These are phyloP conservation scores for Thuidium tamariscinum DNA, from an alignment of 225 moss, liverwort and hornwort species.

Conservation along the genomic window DNA sequence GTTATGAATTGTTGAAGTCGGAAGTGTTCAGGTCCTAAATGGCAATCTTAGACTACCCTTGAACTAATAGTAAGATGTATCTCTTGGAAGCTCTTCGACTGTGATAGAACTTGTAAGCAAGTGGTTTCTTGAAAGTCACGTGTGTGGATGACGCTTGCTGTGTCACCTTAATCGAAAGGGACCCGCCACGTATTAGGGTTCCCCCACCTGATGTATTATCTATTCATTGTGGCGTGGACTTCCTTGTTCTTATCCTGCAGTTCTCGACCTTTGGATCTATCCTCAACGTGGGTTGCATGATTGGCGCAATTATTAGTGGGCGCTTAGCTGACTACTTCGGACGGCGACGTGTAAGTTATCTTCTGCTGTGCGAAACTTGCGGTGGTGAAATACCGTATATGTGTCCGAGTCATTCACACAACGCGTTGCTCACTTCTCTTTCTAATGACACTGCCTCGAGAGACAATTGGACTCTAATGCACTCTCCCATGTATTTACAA, in stretches of 20 bases:
- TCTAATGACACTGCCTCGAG: not conserved
- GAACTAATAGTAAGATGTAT: not conserved
- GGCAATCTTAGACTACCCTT: not conserved
- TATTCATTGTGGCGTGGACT: not conserved
- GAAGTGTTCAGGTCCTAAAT: too few species aligned
- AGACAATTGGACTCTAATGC: not conserved
- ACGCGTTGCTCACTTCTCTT: not conserved
- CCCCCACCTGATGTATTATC: not conserved
- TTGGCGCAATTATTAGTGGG: slow-evolving; percentile 61
- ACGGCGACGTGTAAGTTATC: slow-evolving; percentile 49
- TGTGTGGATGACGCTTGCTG: not conserved
- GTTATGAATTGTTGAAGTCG: not conserved
- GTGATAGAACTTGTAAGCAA: not conserved
- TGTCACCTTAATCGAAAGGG: not conserved
- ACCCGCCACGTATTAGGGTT: not conserved
- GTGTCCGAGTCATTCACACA: not conserved
- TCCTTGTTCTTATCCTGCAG: slow-evolving; percentile 20
- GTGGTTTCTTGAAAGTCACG: not conserved
- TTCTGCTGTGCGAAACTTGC: not conserved
- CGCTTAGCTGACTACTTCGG: slow-evolving; percentile 55
- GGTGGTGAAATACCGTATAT: too few species aligned
- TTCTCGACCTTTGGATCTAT: slow-evolving; percentile 83
- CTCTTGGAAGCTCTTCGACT: not conserved
- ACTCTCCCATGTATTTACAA: not conserved
- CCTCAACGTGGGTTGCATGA: slow-evolving; percentile 67